A percentile compares a stretch with the other conserved stretches of the same genome.
Evolutionary conservation across 2,329 filamentous ascomycete genomes (phyloP).

Genomic region (Pyricularia sp.): DNA sequence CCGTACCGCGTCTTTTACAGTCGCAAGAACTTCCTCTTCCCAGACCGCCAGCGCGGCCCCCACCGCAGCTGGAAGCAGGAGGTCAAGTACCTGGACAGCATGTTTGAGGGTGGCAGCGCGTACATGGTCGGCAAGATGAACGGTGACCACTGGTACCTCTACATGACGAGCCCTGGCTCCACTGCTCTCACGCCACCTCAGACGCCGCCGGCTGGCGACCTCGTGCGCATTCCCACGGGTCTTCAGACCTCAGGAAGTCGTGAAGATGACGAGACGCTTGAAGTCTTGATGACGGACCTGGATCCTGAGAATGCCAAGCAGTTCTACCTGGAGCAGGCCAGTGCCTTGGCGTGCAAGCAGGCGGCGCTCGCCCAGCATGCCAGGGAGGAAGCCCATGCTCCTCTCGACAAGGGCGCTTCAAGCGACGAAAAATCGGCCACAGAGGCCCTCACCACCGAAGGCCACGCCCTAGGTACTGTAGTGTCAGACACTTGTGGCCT

Average conservation of each 20-base stretch:
- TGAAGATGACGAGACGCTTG: conserved; percentile 61
- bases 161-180: conserved; percentile 78
- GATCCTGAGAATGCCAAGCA: conserved; percentile 57
- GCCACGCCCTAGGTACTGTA: conserved; percentile 82
- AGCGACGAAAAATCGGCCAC: conserved; percentile 30
- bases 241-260: conserved; percentile 24
- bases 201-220: conserved; percentile 40
- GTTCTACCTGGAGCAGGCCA: conserved; percentile 61
- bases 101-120: conserved; percentile 83
- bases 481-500: conserved; percentile 85
- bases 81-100: conserved; percentile 80
- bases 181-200: conserved; percentile 62
- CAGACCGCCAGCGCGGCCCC: conserved; percentile 83
- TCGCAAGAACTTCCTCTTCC: conserved; percentile 95
- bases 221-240: conserved; percentile 40
- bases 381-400: conserved; percentile 44
- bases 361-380: conserved; percentile 53
- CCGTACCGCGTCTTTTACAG: conserved; percentile 98
- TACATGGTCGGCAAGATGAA: conserved; percentile 99
- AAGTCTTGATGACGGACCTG: conserved; percentile 61
- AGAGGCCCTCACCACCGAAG: conserved; percentile 77
- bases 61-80: conserved; percentile 98
- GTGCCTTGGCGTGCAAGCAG: conserved; percentile 75
- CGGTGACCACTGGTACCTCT: conserved; percentile 97
- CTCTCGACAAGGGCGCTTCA: conserved; percentile 51